phyloP scores from a whole-genome alignment of 371 early-diverging fungal genomes.

The Mucor irregularis region DNA sequence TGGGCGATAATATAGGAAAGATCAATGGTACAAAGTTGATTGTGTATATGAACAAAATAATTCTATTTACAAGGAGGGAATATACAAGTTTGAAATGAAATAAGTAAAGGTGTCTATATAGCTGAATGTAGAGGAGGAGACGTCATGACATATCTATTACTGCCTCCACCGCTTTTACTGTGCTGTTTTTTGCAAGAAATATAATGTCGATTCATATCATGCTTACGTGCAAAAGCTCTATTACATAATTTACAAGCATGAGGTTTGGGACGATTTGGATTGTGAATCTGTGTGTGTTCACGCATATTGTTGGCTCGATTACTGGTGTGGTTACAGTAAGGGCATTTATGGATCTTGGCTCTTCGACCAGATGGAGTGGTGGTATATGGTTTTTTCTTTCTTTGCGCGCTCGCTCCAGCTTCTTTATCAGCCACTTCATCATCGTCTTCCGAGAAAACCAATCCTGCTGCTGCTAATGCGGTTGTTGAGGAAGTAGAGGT shows the following conservation, averaged over 20 bases:
- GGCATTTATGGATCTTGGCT: conserved; percentile 31
- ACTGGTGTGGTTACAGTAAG: conserved; percentile 36
- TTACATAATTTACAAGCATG: conserved; percentile 47
- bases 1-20: neutral
- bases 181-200: conserved; percentile 20
- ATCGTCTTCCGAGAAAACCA: neutral
- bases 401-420: neutral
- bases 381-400: neutral
- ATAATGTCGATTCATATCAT: conserved; percentile 68
- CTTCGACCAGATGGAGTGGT: conserved; percentile 11
- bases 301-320: conserved; percentile 46
- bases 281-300: conserved; percentile 45
- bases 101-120: too few species aligned
- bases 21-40: too few species aligned
- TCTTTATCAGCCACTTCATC: neutral
- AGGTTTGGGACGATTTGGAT: conserved; percentile 40
- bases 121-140: neutral
- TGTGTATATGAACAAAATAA: neutral
- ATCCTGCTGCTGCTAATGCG: too few species aligned
- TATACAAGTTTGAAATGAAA: too few species aligned
- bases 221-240: conserved; percentile 67
- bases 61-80: neutral
- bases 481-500: too few species aligned
- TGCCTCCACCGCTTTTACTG: neutral
- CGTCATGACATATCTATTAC: neutral